A percentile compares a stretch with the other conserved stretches of the same genome.
phyloP scores from a whole-genome alignment of 495 filamentous ascomycete species.

The Xylaria telfairii region DNA sequence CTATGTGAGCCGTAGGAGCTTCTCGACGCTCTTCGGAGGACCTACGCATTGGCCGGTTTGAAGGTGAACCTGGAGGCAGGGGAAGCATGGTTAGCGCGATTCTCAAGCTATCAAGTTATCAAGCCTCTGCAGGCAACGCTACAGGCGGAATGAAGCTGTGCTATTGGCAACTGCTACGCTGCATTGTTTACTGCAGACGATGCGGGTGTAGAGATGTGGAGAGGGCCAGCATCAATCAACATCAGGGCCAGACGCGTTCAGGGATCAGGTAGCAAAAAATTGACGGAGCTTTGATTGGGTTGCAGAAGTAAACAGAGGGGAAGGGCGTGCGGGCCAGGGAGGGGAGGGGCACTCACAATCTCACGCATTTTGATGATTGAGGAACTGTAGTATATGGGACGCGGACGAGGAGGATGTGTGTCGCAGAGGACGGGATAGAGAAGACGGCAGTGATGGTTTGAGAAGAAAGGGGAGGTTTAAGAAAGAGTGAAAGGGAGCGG shows the following conservation, averaged over 20 bases:
- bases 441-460: slow-evolving; percentile 29
- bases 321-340: slow-evolving; percentile 12
- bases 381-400: slow-evolving; percentile 35
- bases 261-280: slow-evolving; percentile 51
- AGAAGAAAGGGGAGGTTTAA: slow-evolving; percentile 36
- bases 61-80: slow-evolving; percentile 83
- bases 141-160: neutral
- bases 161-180: neutral
- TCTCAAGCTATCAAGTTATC: neutral
- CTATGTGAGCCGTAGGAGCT: slow-evolving; percentile 41
- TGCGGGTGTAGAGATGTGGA: slow-evolving; percentile 39
- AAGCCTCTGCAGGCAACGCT: neutral
- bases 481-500: slow-evolving; percentile 41
- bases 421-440: slow-evolving; percentile 29
- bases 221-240: slow-evolving; percentile 44
- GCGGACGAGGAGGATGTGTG: slow-evolving; percentile 34
- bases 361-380: slow-evolving; percentile 79
- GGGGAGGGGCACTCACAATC: slow-evolving; percentile 71
- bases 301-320: slow-evolving; percentile 60
- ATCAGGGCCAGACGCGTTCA: slow-evolving; percentile 67
- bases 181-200: neutral
- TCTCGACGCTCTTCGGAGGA: slow-evolving; percentile 42
- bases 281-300: slow-evolving; percentile 69
- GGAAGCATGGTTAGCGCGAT: slow-evolving; percentile 44
- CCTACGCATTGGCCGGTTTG: slow-evolving; percentile 99